Evolutionary conservation across 805 yeast species (phyloP).

Genomic region (Candida schatavii): DNA sequence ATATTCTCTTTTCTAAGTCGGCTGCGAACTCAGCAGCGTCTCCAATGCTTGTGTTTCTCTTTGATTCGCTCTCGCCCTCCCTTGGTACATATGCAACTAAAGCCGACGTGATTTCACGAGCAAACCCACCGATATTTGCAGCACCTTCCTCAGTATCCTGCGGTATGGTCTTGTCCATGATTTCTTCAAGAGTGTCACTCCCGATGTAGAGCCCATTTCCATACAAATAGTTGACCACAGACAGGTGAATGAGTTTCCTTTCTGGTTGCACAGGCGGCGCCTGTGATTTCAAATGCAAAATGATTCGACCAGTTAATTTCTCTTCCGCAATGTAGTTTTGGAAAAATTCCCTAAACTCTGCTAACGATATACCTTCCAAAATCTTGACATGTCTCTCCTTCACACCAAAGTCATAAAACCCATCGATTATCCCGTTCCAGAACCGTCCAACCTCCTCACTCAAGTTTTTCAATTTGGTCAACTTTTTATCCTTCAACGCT

Average conservation of each 20-base stretch:
- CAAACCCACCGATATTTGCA: conserved; percentile 2
- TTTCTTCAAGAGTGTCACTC: conserved; percentile 22
- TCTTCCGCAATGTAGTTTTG: conserved; percentile 33
- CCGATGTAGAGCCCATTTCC: conserved; percentile 19
- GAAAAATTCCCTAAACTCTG: conserved; percentile 58
- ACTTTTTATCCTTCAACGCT: conserved; percentile 63
- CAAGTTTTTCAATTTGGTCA: conserved; percentile 73
- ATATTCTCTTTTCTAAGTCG: conserved; percentile 14
- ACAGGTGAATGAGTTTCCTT: conserved; percentile 20
- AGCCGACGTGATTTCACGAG: background rate
- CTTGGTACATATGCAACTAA: conserved; percentile 2
- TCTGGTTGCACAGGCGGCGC: conserved; percentile 16
- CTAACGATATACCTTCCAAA: conserved; percentile 51
- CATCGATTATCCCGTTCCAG: conserved; percentile 67
- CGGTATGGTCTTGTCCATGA: conserved; percentile 6
- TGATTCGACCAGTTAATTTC: conserved; percentile 6
- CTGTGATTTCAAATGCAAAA: conserved; percentile 55
- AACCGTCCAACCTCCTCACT: conserved; percentile 68
- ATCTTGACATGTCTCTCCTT: conserved; percentile 55
- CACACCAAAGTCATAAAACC: conserved; percentile 72
- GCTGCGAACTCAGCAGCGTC: conserved; percentile 3
- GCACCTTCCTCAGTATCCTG: conserved; percentile 6
- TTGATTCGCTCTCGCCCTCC: background rate
- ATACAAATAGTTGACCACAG: conserved; percentile 25
- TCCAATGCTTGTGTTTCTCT: background rate